Base-by-base conservation (phyloP, 768 basidiomycete genomes). In the Kwoniella botswanensis region DNA sequence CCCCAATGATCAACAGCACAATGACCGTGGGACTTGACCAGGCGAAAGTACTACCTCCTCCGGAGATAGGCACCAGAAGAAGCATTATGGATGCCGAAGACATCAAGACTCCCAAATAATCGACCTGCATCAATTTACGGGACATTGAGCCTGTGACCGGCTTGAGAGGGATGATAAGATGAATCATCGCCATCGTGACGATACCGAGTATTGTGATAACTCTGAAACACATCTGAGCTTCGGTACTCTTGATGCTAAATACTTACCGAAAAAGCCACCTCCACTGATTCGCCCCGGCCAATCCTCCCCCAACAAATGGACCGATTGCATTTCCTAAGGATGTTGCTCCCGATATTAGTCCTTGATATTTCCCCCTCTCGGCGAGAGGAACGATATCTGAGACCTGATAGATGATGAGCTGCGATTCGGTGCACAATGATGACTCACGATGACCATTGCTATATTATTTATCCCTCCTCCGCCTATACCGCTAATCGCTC, bases 401-500 rank as follows among this genome's bases (percentile, higher is more conserved):
- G 15, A 76, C 75, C 78, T 75, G 56, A 55, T 41, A 35, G 3
- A 35, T 13, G 26, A 12, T 57, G 6, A 58, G 55, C 60, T 22
- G 42, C 18, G 13, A 21, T 10, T 12, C 17, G 9, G 42, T 43
- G 42, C 12, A 22, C 12, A 22, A 11, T 17, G 11, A 66, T 12
- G 26, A 75, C 77, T 74, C 61, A 82, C 76, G 53, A 83, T 77
- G 58, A 77, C 74, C 79, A 82, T 82, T 15, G 72, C 71, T 41
- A 83, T 77, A 24, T 71, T 71, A 70, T 80, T 83, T 65, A 83
- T 73, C 0, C 82, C 82, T n/a, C 82, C 82, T 44, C 82, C 82
- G 3, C 82, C 82, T 18, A 80, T 71, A 44, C 82, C 82, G 7
- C 74, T 71, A 15, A 83, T 78, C 1, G 78, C 79, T 5, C 82